Base-by-base conservation (phyloP, 106 monocot species). In the Alisma plantagoaquatica region DNA sequence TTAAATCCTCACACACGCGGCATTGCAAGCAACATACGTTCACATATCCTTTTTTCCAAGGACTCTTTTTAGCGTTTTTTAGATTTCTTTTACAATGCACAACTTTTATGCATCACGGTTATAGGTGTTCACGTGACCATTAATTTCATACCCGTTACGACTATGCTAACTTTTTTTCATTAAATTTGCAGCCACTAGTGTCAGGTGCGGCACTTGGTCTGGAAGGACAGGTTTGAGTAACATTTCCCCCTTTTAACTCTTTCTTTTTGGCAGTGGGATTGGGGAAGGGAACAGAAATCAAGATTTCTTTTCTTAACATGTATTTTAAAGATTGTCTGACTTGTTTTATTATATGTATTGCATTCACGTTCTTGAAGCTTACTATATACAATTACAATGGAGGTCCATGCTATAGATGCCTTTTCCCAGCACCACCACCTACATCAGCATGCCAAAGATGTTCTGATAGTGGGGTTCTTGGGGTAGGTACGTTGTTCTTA, bases 391-490 rank as follows among this genome's bases (percentile, higher is more conserved):
- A 98, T 86, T 56, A 90, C 47, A 90, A 85, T 60, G 98, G 90
- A 54, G 85, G 82, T 50, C 98, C 98, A 14, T 98, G 98, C 45
- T 98, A 98, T 41, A 64, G 98, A 33, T 98, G 98, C 57, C 98
- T 98, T 79, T 98, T 98, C 47, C 90, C 98, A 53, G 85, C 70
- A 46, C 98, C 98, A 49, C 88, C 96, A 69, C 90, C 98, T 18
- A 58, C 90, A n/a, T 53, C 75, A 44, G 89, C 90, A 31, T 98
- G 98, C 67, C 98, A 98, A 41, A 90, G 98, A 77, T 98, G 98
- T 61, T 98, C 90, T 49, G 98, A 98, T 23, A 90, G 85, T 70
- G 98, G 98, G 41, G 98, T 98, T 59, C 98, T 98, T 79, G 98
- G 98, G 48, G 90, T 98, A 45, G 98, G 98, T 90, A 75, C 33